These are phyloP conservation scores for Arthrobotrys conoides DNA, from an alignment of 2,329 filamentous ascomycete species.

Conservation along the genomic window DNA sequence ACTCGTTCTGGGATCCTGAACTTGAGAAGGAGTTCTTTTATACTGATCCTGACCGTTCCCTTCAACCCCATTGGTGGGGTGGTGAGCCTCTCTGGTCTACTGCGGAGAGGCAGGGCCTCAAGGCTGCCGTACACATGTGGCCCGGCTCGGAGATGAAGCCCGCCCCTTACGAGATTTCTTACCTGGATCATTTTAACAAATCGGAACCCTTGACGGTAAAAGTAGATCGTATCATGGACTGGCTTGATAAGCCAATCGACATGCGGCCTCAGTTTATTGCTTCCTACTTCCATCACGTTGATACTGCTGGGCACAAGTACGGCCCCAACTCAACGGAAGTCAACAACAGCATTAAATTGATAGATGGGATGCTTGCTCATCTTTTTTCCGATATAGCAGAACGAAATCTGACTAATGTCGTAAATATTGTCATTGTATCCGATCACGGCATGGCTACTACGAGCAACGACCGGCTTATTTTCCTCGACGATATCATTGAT, in stretches of 20 bases:
- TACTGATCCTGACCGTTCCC: constrained; percentile 80
- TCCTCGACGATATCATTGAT: constrained; percentile 91
- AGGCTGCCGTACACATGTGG: constrained; percentile 96
- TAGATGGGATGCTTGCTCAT: constrained; percentile 84
- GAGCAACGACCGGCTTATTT: constrained; percentile 81
- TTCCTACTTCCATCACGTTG: constrained; percentile 94
- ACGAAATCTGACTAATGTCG: constrained; percentile 87
- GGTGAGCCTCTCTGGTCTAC: constrained; percentile 96
- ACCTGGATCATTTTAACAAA: constrained; percentile 87
- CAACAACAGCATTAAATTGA: constrained; percentile 79
- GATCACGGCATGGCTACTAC: constrained; percentile 99
- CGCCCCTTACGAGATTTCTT: constrained; percentile 79
- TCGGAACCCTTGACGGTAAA: constrained; percentile 82
- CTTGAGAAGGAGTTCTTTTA: constrained; percentile 87
- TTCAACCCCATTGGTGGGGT: constrained; percentile 93
- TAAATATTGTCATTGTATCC: constrained; percentile 95
- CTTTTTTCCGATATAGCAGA: constrained; percentile 82
- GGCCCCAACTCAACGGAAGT: constrained; percentile 97
- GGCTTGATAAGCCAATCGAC: constrained; percentile 81
- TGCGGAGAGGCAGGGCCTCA: constrained; percentile 84
- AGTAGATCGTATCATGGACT: constrained; percentile 82
- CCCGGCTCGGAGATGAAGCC: constrained; percentile 93
- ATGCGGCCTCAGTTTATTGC: constrained; percentile 90
- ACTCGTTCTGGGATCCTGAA: constrained; percentile 91
- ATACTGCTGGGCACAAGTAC: constrained; percentile 86